Conservation (phyloP, 306 rosid genomes). For the Glycyrrhiza uralensis region DNA sequence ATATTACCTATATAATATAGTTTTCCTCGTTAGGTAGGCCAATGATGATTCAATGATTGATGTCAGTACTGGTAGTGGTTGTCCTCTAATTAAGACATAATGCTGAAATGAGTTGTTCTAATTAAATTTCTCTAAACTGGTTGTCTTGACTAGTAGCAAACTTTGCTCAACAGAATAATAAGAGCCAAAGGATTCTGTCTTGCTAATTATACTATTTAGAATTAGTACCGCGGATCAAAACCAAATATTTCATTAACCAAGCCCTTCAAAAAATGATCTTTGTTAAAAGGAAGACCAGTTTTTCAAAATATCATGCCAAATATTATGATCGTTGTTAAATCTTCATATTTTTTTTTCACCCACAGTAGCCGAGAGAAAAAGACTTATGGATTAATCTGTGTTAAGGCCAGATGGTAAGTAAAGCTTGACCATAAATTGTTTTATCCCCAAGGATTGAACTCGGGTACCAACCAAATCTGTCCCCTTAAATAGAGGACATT, state of each 20-base stretch:
- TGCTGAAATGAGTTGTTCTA: slow-evolving; percentile 10
- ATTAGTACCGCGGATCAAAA: not conserved
- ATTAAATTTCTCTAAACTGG: slow-evolving; percentile 13
- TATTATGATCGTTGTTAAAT: no score
- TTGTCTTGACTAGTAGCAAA: not conserved
- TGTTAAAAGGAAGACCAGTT: not conserved
- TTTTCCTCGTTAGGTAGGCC: slow-evolving; percentile 19
- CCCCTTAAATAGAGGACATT: no score
- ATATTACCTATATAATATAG: not conserved
- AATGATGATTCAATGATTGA: slow-evolving; percentile 40
- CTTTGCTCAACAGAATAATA: not conserved
- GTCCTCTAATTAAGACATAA: slow-evolving; percentile 24
- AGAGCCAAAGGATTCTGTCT: not conserved
- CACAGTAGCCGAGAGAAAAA: no score
- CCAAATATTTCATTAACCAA: not conserved
- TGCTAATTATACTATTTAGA: not conserved
- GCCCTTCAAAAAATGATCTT: not conserved
- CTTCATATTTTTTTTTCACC: no score
- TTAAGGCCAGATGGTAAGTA: no score
- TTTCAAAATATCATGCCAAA: not conserved
- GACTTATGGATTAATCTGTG: no score
- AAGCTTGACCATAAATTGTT: no score
- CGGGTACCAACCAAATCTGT: no score
- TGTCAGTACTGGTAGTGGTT: slow-evolving; percentile 19
- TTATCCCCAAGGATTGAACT: no score